Evolutionary conservation across 176 grass and related monocot species (phyloP).

Genomic region (Bolboschoenus planiculmis): DNA sequence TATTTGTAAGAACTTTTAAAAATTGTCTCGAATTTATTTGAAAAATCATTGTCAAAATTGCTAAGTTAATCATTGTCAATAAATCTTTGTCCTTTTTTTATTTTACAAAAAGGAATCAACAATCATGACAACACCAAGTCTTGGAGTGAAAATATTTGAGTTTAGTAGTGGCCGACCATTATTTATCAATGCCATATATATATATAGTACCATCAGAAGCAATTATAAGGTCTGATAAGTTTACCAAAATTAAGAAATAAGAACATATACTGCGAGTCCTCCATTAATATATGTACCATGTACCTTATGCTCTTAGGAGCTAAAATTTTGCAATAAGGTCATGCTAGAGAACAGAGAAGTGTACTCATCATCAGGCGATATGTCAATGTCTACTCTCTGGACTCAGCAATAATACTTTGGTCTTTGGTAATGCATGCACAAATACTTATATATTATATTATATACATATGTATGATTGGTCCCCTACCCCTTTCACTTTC

Average conservation of each 20-base stretch:
- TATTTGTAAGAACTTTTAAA: no score
- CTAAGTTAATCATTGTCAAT: no score
- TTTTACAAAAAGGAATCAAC: background rate
- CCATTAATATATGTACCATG: background rate
- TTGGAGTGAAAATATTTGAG: background rate
- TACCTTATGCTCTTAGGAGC: background rate
- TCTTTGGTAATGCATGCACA: background rate
- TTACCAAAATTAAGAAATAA: background rate
- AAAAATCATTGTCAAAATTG: no score
- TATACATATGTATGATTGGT: background rate
- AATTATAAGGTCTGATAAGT: background rate
- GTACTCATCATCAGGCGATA: background rate
- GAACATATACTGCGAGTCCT: background rate
- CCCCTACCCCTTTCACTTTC: background rate
- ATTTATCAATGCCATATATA: background rate
- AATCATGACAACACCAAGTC: background rate
- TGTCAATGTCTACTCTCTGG: background rate
- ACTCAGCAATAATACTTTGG: slow-evolving; percentile 1
- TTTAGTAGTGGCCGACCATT: background rate
- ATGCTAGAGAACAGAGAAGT: background rate
- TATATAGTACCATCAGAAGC: background rate
- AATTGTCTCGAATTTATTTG: no score
- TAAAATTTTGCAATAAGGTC: background rate
- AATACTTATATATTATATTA: background rate
- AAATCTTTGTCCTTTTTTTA: no score